These are phyloP conservation scores for button mushroom (Agaricus bisporus) DNA, from an alignment of 768 basidiomycete species.

Conservation along the genomic window DNA sequence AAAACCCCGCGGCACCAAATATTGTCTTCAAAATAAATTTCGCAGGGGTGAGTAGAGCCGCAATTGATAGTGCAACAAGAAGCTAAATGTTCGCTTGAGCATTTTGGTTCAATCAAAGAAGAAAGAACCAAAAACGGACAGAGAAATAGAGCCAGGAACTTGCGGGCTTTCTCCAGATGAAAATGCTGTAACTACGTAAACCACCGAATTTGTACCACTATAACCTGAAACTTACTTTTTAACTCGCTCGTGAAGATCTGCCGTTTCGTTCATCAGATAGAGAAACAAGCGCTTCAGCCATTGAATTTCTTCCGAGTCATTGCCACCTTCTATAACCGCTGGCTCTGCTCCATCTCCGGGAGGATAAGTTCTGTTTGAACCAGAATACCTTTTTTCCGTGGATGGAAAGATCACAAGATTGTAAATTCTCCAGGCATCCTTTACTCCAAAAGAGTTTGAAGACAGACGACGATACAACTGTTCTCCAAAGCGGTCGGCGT, in stretches of 20 bases:
- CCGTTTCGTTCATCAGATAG: conserved; percentile 36
- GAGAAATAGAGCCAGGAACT: conserved; percentile 43
- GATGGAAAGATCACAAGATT: conserved; percentile 28
- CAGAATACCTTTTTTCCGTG: conserved; percentile 22
- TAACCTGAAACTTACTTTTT: conserved; percentile 42
- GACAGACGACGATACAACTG: conserved; percentile 41
- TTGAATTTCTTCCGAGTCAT: conserved; percentile 29
- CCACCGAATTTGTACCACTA: background rate
- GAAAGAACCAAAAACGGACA: conserved; percentile 26
- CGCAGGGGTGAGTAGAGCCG: conserved; percentile 41
- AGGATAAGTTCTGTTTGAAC: background rate
- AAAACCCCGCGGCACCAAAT: conserved; percentile 39
- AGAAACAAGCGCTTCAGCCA: conserved; percentile 39
- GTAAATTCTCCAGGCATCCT: conserved; percentile 50
- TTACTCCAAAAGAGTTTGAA: conserved; percentile 38
- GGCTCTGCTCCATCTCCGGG: conserved; percentile 2
- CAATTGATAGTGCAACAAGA: conserved; percentile 29
- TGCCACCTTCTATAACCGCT: conserved; percentile 24
- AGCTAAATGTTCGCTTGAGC: conserved; percentile 22
- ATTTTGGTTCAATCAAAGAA: background rate
- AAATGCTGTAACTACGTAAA: conserved; percentile 36
- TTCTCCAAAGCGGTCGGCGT: conserved; percentile 47
- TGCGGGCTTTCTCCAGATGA: conserved; percentile 56
- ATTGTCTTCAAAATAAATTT: conserved; percentile 41
- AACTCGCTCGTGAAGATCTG: conserved; percentile 58